Conservation (phyloP, 495 filamentous ascomycete genomes). For the Daldinia decipiens region DNA sequence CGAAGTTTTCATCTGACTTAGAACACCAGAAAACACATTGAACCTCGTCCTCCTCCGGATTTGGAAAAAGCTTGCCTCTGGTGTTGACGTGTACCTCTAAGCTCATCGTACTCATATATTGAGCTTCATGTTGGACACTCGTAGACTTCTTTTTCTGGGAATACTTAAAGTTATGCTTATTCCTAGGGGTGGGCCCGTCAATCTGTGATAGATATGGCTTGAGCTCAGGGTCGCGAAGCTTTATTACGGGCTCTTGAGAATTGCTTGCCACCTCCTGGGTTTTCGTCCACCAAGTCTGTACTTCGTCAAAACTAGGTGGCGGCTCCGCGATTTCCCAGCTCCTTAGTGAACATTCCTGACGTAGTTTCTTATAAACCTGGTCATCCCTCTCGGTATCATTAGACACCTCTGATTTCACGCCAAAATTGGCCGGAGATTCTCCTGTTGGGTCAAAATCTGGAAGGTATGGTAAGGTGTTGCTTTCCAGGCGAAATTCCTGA, state of each 20-base stretch:
- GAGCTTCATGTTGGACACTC: constrained; percentile 83
- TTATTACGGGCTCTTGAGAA: constrained; percentile 66
- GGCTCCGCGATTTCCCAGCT: constrained; percentile 72
- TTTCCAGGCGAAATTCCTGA: constrained; percentile 82
- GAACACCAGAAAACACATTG: constrained; percentile 90
- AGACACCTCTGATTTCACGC: constrained; percentile 57
- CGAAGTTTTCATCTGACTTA: constrained; percentile 72
- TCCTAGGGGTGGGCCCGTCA: constrained; percentile 87
- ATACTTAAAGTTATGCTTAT: constrained; percentile 85
- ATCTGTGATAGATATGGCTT: constrained; percentile 78
- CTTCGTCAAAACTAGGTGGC: constrained; percentile 78
- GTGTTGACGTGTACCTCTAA: constrained; percentile 96
- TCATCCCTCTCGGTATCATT: constrained; percentile 64
- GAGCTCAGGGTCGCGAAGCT: constrained; percentile 45
- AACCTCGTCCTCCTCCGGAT: constrained; percentile 93
- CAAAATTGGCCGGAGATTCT: constrained; percentile 63
- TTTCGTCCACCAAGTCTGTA: constrained; percentile 71
- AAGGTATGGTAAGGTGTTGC: constrained; percentile 77
- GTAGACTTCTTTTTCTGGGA: constrained; percentile 80
- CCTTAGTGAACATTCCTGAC: constrained; percentile 62
- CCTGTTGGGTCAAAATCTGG: constrained; percentile 80
- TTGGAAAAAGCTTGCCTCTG: constrained; percentile 78
- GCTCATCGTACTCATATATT: constrained; percentile 97
- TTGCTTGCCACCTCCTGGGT: constrained; percentile 41
- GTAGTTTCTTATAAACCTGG: constrained; percentile 58